Conservation (phyloP, 177 flowering plant genomes). For the Vitis hybrid region DNA sequence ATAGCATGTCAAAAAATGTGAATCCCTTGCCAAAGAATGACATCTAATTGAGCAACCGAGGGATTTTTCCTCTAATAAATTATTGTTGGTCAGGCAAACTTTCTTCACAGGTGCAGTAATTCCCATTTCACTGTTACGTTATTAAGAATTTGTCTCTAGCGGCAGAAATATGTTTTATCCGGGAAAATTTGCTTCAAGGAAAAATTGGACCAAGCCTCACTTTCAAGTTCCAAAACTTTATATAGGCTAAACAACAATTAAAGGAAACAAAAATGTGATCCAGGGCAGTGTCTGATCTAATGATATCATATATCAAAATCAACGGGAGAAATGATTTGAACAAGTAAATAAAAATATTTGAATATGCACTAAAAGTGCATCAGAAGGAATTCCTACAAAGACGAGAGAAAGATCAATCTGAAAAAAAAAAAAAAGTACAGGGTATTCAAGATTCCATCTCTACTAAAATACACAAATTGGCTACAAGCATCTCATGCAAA, state of each 20-base stretch:
- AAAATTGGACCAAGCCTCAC: neutral
- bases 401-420: neutral
- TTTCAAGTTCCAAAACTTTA: neutral
- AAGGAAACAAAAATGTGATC: no score
- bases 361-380: slow-evolving; percentile 14
- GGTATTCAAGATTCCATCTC: slow-evolving; percentile 18
- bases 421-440: slow-evolving; percentile 1
- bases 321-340: neutral
- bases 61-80: no score
- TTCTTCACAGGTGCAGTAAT: no score
- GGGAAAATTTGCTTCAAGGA: no score
- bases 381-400: slow-evolving; percentile 14
- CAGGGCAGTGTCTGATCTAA: no score
- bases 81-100: no score
- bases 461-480: slow-evolving; percentile 13
- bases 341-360: slow-evolving; percentile 4
- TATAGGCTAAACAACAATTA: neutral
- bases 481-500: slow-evolving; percentile 2
- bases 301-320: neutral
- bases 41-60: no score
- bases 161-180: no score
- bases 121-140: no score
- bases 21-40: no score
- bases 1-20: no score
- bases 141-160: no score